Base-by-base conservation (phyloP, 192 early-diverging fungal genomes). In the Podila horticola region DNA sequence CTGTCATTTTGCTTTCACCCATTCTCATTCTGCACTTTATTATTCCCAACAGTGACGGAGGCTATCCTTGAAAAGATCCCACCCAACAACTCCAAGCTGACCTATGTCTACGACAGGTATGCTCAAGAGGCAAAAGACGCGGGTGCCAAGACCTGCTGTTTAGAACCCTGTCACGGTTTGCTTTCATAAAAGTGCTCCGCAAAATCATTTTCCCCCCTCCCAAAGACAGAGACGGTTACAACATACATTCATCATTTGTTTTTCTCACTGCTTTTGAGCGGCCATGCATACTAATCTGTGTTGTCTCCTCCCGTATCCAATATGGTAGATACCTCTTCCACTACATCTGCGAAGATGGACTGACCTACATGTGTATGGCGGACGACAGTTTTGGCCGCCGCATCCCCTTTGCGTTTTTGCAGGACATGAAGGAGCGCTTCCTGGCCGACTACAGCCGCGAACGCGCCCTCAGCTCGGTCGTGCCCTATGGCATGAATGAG, bases 11-110 rank as follows among this genome's bases (percentile, higher is more conserved):
- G 17, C 30, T 26, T 30, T 15, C 34, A 36, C 34, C 7, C 62
- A 22, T 33, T 38, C 38, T 17, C 24, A 24, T 29, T 2, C 8
- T n/a, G 52, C 52, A 24, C 52, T 4, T 22, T 55, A n/a, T 55
- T n/a, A 24, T 19, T 22, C 7, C 28, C 50, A 24, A 12, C 71
- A 87, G 91, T 95, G 55, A 94, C 93, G n/a, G 92, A 95, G 71
- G 93, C 92, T 28, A 96, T 98, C 67, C 88, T 97, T 15, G 93
- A 93, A 67, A 95, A 95, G 75, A 94, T 98, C 41, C 94, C 95
- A 12, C 92, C 95, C 38, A 95, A 93, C 79, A 93, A 97, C 83
- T 94, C 94, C 34, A 96, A 96, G 75, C 84, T 97, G 62, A 95
- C 96, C 5, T 97, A 95, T 75, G 94, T 95, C 33, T 97, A 96